Base-by-base conservation (phyloP, 805 yeast species). In the Ogataea henricii region DNA sequence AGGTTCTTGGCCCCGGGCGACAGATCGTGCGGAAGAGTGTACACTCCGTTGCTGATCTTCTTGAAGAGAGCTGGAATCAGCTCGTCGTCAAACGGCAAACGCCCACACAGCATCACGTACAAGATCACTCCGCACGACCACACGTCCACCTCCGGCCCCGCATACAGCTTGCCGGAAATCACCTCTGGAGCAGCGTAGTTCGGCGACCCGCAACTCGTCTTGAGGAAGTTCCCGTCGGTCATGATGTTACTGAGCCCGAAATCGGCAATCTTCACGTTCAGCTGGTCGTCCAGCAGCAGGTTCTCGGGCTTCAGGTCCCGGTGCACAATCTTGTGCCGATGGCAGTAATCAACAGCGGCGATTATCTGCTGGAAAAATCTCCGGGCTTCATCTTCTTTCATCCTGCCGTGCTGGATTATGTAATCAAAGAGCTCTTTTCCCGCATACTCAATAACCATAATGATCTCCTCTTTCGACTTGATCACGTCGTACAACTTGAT, bases 161-260 rank as follows among this genome's bases (percentile, higher is more conserved):
- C 98, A 59, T 91, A 92, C 45, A 92, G 75, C 65, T 92, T 89
- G 29, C 97, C 97, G 52, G 91, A 82, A 48, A 91, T 91, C 23
- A 91, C 97, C 68, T 91, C 98, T 1, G 98, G 98, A 0, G 98
- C 97, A 5, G 98, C 97, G 67, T 91, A 91, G 64, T 92, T 92
- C 47, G 98, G 98, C 6, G 96, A 86, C 4, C 98, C 98, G 71
- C 98, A 92, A 57, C 91, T 83, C 2, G 98, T 91, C 64, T 91
- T 92, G 62, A 91, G 75, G 65, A 91, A 91, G 66, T 91, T 91
- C 51, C 98, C 98, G 69, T 91, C 98, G 14, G 97, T 92, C 98
- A 91, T 91, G 57, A 91, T 90, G 66, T 91, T 91, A 22, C 96
- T 87, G 40, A 91, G 76, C 6, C 98, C 98, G 61, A 91, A 91